A percentile compares a stretch with the other conserved stretches of the same genome.
Conservation (phyloP, 208 protist genomes). For the Trypanosoma avium region DNA sequence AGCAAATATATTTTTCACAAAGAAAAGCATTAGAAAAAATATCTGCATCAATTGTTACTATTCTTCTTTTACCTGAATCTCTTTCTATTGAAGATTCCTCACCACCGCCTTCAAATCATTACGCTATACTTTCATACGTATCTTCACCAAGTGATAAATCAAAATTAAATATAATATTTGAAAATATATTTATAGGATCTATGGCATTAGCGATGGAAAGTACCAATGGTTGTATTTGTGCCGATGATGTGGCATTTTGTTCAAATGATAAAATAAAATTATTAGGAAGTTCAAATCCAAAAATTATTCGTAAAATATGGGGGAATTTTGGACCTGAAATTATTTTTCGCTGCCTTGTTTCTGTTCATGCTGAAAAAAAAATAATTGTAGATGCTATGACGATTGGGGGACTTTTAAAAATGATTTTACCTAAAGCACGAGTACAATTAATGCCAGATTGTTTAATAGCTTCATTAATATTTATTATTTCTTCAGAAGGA, state of each 20-base stretch:
- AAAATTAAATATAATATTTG: background rate
- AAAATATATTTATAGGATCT: background rate
- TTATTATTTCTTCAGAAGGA: background rate
- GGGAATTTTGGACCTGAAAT: background rate
- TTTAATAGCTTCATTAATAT: background rate
- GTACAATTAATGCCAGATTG: background rate
- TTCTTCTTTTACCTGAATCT: background rate
- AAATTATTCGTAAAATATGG: background rate
- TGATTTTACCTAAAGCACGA: background rate
- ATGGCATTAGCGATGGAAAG: background rate
- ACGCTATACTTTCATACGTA: background rate
- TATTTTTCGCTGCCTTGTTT: constrained; percentile 1
- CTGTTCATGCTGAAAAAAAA: background rate
- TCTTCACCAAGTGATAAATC: background rate
- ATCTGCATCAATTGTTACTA: background rate
- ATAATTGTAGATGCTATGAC: background rate
- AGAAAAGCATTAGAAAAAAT: background rate
- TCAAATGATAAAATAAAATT: background rate
- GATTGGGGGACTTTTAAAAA: constrained; percentile 7
- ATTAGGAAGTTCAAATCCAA: background rate
- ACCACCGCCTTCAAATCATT: background rate
- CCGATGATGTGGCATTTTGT: background rate
- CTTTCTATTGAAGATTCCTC: background rate
- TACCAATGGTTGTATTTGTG: constrained; percentile 16
- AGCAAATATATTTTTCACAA: background rate